Evolutionary conservation across 2,329 filamentous ascomycete genomes (phyloP).

Genomic region (Thielaviopsis populi): DNA sequence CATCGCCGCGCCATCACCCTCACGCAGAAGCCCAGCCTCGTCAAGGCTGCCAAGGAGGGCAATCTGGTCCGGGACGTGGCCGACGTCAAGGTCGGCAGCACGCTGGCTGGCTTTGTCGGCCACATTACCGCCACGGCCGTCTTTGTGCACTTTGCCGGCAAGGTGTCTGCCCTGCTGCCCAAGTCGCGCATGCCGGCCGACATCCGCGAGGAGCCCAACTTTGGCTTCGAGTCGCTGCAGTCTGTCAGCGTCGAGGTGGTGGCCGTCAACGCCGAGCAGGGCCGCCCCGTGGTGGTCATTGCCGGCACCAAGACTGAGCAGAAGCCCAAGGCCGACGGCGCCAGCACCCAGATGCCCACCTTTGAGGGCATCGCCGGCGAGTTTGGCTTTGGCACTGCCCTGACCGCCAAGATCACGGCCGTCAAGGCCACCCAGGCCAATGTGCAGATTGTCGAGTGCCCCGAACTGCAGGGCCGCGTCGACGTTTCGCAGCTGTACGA

Average conservation of each 20-base stretch:
- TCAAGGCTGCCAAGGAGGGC: constrained; percentile 58
- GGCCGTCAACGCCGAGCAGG: constrained; percentile 53
- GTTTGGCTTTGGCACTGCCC: constrained; percentile 54
- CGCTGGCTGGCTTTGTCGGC: constrained; percentile 65
- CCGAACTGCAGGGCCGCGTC: constrained; percentile 75
- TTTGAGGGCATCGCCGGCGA: constrained; percentile 42
- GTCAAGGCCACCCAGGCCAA: constrained; percentile 88
- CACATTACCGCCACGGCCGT: constrained; percentile 69
- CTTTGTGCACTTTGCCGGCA: constrained; percentile 77
- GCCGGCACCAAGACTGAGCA: constrained; percentile 34
- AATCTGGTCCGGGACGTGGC: constrained; percentile 57
- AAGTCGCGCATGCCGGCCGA: constrained; percentile 64
- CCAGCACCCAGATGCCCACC: constrained; percentile 19
- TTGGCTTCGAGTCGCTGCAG: constrained; percentile 65
- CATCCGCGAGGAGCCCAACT: constrained; percentile 50
- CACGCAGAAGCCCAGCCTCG: constrained; percentile 68
- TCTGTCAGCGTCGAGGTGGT: constrained; percentile 58
- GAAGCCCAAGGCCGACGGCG: constrained; percentile 19
- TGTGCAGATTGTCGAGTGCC: constrained; percentile 60
- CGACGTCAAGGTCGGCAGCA: constrained; percentile 52
- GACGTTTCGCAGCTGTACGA: constrained; percentile 87
- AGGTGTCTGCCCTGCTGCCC: constrained; percentile 62
- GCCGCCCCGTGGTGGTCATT: constrained; percentile 46
- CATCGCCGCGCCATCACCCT: constrained; percentile 60
- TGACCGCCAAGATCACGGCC: constrained; percentile 65